Evolutionary conservation across 2,329 filamentous ascomycete species (phyloP), one percentile per base, ranked within the genome.

Genomic region (Fusarium nodosum): DNA sequence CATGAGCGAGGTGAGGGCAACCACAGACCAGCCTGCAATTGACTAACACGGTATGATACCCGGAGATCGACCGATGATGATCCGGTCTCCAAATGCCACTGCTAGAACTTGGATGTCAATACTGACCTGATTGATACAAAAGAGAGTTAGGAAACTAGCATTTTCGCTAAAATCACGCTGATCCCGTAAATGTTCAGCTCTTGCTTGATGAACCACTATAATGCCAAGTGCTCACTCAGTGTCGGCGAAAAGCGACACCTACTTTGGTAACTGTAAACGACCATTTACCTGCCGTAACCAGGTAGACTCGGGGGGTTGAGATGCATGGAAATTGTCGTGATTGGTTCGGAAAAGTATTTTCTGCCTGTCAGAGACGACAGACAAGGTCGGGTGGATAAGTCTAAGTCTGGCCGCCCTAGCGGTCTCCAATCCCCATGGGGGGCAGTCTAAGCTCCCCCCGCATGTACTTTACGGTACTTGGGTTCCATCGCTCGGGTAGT

Each of bases 371-470:
- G 64, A 63, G 42, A 46, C 15, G 30, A 47, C 45, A 48, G 36
- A 39, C 36, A 13, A 39, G 24, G 26, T 10, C 26, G 26, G 26
- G 41, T 65, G 54, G 54, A 51, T 45, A 52, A 33, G 47, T 42
- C 51, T 58, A 52, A 33, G 47, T 42, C 52, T 62, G 36, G 53
- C 33, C 44, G 26, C 54, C 28, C 28, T 34, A 34, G 45, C n/a
- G 51, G 70, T 74, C 73, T 72, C 68, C 73, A 73, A 75, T 51
- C 65, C 62, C 62, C 54, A 44, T 47, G 41, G 60, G 59, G 59
- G 62, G 57, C 33, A 39, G 33, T 28, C 60, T 28, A 60, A 47
- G 60, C 41, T 64, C 36, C 54, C 62, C 62, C 62, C 62, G 62
- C 52, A 60, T 59, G 45, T 68, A 61, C 51, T 31, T 28, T 15